Evolutionary conservation across 495 filamentous ascomycete species (phyloP).

Genomic region (Pseudotulostoma volvatum): DNA sequence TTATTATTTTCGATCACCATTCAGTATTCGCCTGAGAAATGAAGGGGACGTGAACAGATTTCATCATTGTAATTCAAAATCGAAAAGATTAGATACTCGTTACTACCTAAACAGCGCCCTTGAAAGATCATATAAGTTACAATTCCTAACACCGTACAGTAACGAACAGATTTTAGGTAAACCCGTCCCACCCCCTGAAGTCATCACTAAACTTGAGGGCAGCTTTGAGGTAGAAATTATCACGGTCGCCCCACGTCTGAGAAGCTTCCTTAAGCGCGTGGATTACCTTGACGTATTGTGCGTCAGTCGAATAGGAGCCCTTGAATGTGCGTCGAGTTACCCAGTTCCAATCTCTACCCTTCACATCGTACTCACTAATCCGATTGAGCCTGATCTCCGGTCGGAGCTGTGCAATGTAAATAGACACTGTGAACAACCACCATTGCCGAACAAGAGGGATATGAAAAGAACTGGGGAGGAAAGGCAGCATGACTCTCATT

Average conservation of each 20-base stretch:
- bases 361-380: slow-evolving; percentile 41
- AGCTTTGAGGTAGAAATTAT: slow-evolving; percentile 57
- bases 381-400: slow-evolving; percentile 50
- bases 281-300: slow-evolving; percentile 71
- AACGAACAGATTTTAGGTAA: slow-evolving; percentile 25
- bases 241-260: slow-evolving; percentile 69
- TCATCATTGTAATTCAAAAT: no score
- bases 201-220: slow-evolving; percentile 66
- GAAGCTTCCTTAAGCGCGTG: slow-evolving; percentile 59
- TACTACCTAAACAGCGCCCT: no score
- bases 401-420: slow-evolving; percentile 60
- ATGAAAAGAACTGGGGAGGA: slow-evolving; percentile 58
- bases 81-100: no score
- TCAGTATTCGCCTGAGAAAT: no score
- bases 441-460: slow-evolving; percentile 60
- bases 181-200: slow-evolving; percentile 60
- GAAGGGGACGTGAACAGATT: no score
- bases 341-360: slow-evolving; percentile 59
- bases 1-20: no score
- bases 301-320: slow-evolving; percentile 47
- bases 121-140: no score
- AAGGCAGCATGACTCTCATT: slow-evolving; percentile 64
- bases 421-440: slow-evolving; percentile 67
- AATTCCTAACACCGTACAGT: no score
- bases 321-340: slow-evolving; percentile 51